Base-by-base conservation (phyloP, 768 basidiomycete genomes). In the Lepiota venenata region DNA sequence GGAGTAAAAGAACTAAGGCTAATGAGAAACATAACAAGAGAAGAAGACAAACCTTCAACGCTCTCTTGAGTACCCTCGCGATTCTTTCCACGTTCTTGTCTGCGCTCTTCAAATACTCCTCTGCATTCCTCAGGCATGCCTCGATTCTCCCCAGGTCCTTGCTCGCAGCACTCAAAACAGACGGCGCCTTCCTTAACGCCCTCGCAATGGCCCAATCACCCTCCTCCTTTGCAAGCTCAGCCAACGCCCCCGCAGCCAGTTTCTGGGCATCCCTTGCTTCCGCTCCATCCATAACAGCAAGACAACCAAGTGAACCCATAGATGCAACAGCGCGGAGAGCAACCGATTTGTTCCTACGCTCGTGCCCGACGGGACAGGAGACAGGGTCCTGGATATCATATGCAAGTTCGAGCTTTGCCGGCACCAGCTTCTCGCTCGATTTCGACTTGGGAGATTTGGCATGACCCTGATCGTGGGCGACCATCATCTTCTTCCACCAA, bases 401-500 rank as follows among this genome's bases (percentile, higher is more conserved):
- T 18, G 71, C 70, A 20, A 79, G 64, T 53, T 75, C 70, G 10
- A 76, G 57, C 47, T 63, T 73, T 12, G 38, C 22, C 22, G 51
- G 39, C 35, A 44, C 2, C 8, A 47, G 10, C 15, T 54, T 54
- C 18, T 54, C 52, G 4, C 40, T 39, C 2, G 52, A 54, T 5
- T 27, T 40, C 10, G 52, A 53, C 32, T 46, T 52, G 64, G 50
- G 2, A 69, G 59, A n/a, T 18, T 18, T 21, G 49, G 43, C 11
- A 25, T 15, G 39, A 39, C 47, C 40, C 9, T 71, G 73, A 20
- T 74, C 71, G 2, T 58, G 53, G n/a, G 70, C 63, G 7, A 69
- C 59, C 25, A 86, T 72, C 57, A 85, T 85, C 58, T 79, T 81
- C 68, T 77, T 82, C 61, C 84, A 67, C 87, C 87, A 88, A 4